Evolutionary conservation across 2,329 filamentous ascomycete species (phyloP).

Genomic region (Penicillium sp.): DNA sequence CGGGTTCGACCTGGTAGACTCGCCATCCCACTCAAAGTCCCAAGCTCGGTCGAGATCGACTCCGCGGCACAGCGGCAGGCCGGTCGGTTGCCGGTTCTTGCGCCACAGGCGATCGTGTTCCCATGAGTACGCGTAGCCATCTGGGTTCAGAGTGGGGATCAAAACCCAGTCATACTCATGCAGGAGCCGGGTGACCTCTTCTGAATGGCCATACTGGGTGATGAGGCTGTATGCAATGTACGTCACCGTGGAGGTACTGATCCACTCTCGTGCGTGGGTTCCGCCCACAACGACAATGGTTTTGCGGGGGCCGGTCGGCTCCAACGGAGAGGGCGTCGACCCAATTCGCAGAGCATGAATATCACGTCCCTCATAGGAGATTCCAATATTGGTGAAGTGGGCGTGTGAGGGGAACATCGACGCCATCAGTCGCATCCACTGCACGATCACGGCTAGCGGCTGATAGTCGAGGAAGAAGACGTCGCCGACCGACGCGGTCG

Average conservation of each 20-base stretch:
- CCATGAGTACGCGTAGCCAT: slow-evolving; percentile 95
- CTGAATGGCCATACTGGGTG: slow-evolving; percentile 74
- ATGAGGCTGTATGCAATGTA: slow-evolving; percentile 89
- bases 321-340: slow-evolving; percentile 54
- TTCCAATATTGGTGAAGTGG: slow-evolving; percentile 73
- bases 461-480: slow-evolving; percentile 94
- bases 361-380: slow-evolving; percentile 83
- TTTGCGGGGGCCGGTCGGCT: slow-evolving; percentile 60
- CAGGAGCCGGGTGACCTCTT: slow-evolving; percentile 73
- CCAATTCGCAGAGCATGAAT: slow-evolving; percentile 83
- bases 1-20: slow-evolving; percentile 69
- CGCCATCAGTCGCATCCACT: slow-evolving; percentile 87
- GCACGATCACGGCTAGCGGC: slow-evolving; percentile 78
- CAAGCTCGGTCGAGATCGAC: slow-evolving; percentile 89
- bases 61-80: slow-evolving; percentile 79
- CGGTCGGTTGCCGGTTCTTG: slow-evolving; percentile 84
- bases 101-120: slow-evolving; percentile 89
- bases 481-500: slow-evolving; percentile 52
- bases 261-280: slow-evolving; percentile 95
- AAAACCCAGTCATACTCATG: slow-evolving; percentile 86
- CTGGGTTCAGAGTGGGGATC: slow-evolving; percentile 86
- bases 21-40: slow-evolving; percentile 79
- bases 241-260: slow-evolving; percentile 86
- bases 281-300: slow-evolving; percentile 83
- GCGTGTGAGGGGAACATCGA: slow-evolving; percentile 88